Evolutionary conservation across 192 early-diverging fungal species (phyloP), one percentile per base, ranked within the genome.

Genomic region (Coemansia sp.): DNA sequence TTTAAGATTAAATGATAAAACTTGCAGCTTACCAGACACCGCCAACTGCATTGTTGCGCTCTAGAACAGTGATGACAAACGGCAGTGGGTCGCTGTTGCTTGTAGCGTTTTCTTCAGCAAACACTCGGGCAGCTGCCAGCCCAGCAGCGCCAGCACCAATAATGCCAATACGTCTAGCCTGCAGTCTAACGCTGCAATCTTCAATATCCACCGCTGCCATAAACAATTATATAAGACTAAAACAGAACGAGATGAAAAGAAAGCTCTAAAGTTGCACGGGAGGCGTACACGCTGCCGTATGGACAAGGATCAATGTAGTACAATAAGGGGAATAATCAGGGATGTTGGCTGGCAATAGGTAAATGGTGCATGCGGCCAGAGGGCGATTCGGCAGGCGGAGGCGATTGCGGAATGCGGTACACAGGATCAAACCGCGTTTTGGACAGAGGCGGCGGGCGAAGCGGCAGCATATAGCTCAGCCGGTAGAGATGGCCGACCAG

Each of bases 21-120:
- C 17, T 47, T 22, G n/a, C 19, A 21, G 58, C 67, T 70, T 73
- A 80, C 84, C 85, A 86, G 8, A 82, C 69, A 1, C 85, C 85
- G 12, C 85, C 85, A 15, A 76, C 49, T 11, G 61, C 56, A 38
- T 58, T 65, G 61, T 70, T 84, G 17, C 85, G 70, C 27, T 86
- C 85, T 10, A 73, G 69, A 2, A 86, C 72, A 0, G 63, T 78
- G 24, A 86, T 72, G n/a, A 17, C 8, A 15, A 47, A 53, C 23
- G 24, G 59, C 41, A 43, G 60, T 2, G 37, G 6, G 1, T 37
- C 19, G 23, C 23, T 5, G 17, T 19, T 41, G 37, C 41, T 45
- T 5, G 11, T n/a, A 4, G 23, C 21, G 49, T 56, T 56, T 47
- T 57, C 59, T 32, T 73, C 65, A 5, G 58, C 6, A 27, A 76